Evolutionary conservation across 805 yeast genomes (phyloP).

Genomic region (Monosporozyma yasuniensis): DNA sequence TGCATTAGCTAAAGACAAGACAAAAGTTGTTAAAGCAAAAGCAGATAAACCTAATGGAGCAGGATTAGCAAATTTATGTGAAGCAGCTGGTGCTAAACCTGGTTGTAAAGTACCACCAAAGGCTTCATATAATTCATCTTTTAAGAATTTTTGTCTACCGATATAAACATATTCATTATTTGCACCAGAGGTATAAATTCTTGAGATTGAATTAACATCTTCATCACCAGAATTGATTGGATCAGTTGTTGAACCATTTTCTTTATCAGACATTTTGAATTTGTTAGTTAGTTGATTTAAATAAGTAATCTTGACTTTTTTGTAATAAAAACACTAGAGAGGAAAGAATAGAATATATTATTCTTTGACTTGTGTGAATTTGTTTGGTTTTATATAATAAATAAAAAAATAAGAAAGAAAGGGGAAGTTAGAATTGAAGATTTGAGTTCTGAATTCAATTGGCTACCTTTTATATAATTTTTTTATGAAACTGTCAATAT

Average conservation of each 20-base stretch:
- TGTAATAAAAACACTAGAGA: neutral
- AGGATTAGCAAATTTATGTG: conserved; percentile 54
- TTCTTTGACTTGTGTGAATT: too few species aligned
- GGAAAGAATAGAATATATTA: too few species aligned
- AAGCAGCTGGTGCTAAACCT: conserved; percentile 50
- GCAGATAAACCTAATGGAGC: conserved; percentile 57
- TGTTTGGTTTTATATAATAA: too few species aligned
- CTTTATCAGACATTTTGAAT: conserved; percentile 12
- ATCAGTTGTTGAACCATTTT: conserved; percentile 7
- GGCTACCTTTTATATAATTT: too few species aligned
- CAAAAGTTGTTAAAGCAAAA: conserved; percentile 56
- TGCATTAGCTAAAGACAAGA: conserved; percentile 46
- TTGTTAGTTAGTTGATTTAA: neutral
- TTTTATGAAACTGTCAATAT: too few species aligned
- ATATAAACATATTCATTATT: conserved; percentile 60
- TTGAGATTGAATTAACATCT: conserved; percentile 9
- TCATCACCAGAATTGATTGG: conserved; percentile 5
- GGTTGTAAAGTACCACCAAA: conserved; percentile 82
- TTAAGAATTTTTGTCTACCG: conserved; percentile 62
- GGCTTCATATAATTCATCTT: conserved; percentile 50
- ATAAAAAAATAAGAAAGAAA: too few species aligned
- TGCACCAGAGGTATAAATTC: conserved; percentile 32
- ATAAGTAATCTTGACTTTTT: too few species aligned
- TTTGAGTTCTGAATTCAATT: too few species aligned
- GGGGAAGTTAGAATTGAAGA: too few species aligned